These are phyloP conservation scores for Amylocarpus encephaloides DNA, from an alignment of 2,329 filamentous ascomycete species.

Conservation along the genomic window DNA sequence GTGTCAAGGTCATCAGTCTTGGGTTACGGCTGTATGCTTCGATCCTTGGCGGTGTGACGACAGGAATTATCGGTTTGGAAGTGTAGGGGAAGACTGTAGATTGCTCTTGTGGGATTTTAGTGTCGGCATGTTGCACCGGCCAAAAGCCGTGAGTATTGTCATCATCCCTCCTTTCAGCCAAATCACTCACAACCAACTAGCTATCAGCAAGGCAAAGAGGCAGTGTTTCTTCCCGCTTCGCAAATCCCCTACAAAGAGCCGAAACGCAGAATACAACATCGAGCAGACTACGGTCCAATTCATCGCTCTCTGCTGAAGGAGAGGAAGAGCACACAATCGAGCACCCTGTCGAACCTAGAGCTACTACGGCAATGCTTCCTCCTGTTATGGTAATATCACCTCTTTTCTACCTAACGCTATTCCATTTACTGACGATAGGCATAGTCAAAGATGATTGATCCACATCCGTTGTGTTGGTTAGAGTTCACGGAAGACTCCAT, in stretches of 20 bases:
- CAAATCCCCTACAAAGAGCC: constrained; percentile 44
- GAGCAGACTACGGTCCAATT: constrained; percentile 64
- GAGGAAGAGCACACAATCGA: constrained; percentile 56
- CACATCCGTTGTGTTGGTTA: constrained; percentile 82
- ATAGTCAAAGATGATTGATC: constrained; percentile 76
- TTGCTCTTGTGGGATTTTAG: constrained; percentile 96
- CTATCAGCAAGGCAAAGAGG: constrained; percentile 50
- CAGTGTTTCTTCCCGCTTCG: constrained; percentile 44
- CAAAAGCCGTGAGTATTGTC: constrained; percentile 61
- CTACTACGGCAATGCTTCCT: constrained; percentile 77
- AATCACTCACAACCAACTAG: constrained; percentile 31
- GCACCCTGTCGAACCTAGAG: constrained; percentile 79
- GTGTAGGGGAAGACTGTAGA: constrained; percentile 88
- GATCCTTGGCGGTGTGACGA: constrained; percentile 97
- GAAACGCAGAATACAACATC: constrained; percentile 56
- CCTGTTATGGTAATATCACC: constrained; percentile 68
- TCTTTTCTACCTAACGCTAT: background rate
- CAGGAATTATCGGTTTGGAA: constrained; percentile 90
- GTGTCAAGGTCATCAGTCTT: constrained; percentile 92
- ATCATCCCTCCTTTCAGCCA: constrained; percentile 2
- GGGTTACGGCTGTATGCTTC: constrained; percentile 89
- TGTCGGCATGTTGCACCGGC: constrained; percentile 89
- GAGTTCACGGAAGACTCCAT: constrained; percentile 93
- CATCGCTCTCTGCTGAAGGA: constrained; percentile 49
- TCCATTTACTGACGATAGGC: constrained; percentile 19